A percentile compares a stretch with the other conserved stretches of the same genome.
phyloP scores from a whole-genome alignment of 495 filamentous ascomycete species.

The Viridothelium virens region DNA sequence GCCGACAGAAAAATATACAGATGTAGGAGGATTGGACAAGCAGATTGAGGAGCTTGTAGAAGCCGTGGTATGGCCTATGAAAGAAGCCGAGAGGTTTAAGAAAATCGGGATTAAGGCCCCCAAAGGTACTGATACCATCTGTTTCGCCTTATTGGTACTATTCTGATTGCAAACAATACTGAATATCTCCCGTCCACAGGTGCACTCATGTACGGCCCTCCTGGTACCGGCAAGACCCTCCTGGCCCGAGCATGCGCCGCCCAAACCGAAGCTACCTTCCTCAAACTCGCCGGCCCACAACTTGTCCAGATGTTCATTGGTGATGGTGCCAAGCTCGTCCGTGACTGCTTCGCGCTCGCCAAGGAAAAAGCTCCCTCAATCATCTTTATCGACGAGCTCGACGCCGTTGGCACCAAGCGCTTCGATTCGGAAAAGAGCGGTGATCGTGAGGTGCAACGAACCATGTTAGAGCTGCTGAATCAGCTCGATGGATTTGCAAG shows the following conservation, averaged over 20 bases:
- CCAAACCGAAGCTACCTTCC: constrained; percentile 97
- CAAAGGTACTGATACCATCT: constrained; percentile 58
- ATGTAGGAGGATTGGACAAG: constrained; percentile 96
- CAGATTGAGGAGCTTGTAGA: constrained; percentile 99
- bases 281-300: constrained; percentile 96
- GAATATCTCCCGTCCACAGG: constrained; percentile 43
- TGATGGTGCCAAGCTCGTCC: constrained; percentile 94
- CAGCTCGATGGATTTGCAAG: constrained; percentile 97
- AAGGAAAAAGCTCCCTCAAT: constrained; percentile 98
- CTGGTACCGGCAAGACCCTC: constrained; percentile 93
- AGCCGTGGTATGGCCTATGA: constrained; percentile 99
- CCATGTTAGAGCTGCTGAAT: constrained; percentile 98
- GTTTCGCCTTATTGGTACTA: too few relatives aligned
- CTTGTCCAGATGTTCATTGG: constrained; percentile 99
- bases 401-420: constrained; percentile 95
- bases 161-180: neutral
- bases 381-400: constrained; percentile 99
- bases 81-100: constrained; percentile 97
- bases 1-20: constrained; percentile 96
- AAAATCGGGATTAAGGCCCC: constrained; percentile 99
- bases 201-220: constrained; percentile 97
- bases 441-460: constrained; percentile 96
- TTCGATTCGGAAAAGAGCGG: constrained; percentile 99
- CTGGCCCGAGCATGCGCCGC: constrained; percentile 94
- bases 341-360: constrained; percentile 92